Evolutionary conservation across 2,329 filamentous ascomycete species (phyloP).

Genomic region (Aspergillus novofumigatus): DNA sequence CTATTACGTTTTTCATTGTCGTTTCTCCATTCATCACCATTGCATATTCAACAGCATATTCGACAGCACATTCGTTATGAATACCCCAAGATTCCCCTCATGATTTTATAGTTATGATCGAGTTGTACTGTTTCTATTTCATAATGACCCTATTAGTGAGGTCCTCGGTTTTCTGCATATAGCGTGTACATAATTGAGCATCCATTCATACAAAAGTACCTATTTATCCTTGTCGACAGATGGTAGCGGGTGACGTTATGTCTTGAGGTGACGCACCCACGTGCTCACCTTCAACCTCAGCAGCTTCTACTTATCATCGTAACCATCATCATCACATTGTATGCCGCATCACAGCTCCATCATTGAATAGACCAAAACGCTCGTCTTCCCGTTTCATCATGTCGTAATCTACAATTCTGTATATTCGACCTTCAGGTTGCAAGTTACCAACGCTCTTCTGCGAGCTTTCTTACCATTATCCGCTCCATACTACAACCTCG

Average conservation of each 20-base stretch:
- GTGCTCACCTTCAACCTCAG: not conserved
- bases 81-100: conserved; percentile 5
- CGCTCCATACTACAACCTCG: not conserved
- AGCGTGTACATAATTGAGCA: not conserved
- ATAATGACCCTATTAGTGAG: not conserved
- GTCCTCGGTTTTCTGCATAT: not conserved
- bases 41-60: not conserved
- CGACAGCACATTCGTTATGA: conserved; percentile 1
- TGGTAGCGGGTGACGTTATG: not conserved
- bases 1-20: not conserved
- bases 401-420: not conserved
- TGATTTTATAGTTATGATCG: not conserved
- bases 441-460: not conserved
- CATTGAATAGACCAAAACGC: not conserved
- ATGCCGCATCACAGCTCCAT: not conserved
- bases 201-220: not conserved
- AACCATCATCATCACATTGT: not conserved
- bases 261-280: not conserved
- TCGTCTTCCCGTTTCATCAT: not conserved
- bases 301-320: not conserved
- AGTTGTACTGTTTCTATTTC: not conserved
- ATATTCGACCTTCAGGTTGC: not conserved
- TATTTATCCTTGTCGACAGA: not conserved
- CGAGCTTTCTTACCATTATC: not conserved
- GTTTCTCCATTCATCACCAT: conserved; percentile 10